Evolutionary conservation across 495 filamentous ascomycete species (phyloP).

Genomic region (Cercophora samala): DNA sequence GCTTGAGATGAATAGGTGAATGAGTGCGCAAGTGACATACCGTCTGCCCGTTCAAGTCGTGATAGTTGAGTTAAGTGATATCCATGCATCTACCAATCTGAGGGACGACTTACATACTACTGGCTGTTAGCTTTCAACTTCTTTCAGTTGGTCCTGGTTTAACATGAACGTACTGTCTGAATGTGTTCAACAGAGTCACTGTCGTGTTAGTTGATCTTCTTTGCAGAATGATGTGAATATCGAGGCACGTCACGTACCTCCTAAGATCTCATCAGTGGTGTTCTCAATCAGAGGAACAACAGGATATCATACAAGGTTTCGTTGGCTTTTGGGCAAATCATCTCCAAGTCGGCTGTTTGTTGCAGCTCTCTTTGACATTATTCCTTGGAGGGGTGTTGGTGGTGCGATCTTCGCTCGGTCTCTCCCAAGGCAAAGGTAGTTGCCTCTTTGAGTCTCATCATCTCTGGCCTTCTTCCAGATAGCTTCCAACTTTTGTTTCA

Average conservation of each 20-base stretch:
- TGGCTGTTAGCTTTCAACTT: background rate
- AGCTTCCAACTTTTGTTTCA: background rate
- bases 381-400: background rate
- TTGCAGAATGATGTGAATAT: background rate
- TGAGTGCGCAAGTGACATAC: background rate
- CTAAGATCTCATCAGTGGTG: background rate
- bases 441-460: background rate
- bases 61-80: background rate
- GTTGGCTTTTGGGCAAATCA: background rate
- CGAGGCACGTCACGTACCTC: constrained; percentile 1
- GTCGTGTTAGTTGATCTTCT: background rate
- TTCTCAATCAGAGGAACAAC: background rate
- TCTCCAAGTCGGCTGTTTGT: background rate
- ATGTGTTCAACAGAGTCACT: background rate
- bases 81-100: background rate
- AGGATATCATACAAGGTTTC: constrained; percentile 2
- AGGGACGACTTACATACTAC: background rate
- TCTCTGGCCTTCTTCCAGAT: background rate
- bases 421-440: background rate
- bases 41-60: background rate
- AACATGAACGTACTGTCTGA: background rate
- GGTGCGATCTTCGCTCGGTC: background rate
- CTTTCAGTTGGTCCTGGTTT: background rate
- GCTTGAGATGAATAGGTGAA: no score
- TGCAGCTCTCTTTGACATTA: background rate